Conservation (phyloP, 2,329 filamentous ascomycete genomes). For the Tolypocladium ovalisporum region DNA sequence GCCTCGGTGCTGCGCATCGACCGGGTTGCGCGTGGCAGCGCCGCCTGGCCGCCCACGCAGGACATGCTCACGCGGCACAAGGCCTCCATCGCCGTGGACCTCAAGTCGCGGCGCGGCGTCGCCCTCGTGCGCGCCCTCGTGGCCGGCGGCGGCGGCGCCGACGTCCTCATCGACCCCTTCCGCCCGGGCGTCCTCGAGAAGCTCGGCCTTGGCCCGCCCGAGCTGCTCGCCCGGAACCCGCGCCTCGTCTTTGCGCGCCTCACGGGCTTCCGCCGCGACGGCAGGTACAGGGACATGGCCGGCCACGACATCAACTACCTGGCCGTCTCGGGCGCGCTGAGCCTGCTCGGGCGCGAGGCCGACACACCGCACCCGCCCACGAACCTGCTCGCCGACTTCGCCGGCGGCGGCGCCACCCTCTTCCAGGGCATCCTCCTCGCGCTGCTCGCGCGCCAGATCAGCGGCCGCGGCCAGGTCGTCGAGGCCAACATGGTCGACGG, state of each 20-base stretch:
- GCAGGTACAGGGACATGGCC: slow-evolving; percentile 77
- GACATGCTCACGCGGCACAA: slow-evolving; percentile 79
- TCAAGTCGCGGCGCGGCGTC: slow-evolving; percentile 56
- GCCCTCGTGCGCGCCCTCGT: slow-evolving; percentile 59
- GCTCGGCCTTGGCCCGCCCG: slow-evolving; percentile 63
- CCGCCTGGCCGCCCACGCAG: slow-evolving; percentile 31
- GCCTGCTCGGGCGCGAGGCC: slow-evolving; percentile 59
- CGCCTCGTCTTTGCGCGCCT: slow-evolving; percentile 73
- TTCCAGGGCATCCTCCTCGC: slow-evolving; percentile 78
- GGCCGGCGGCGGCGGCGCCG: slow-evolving; percentile 58
- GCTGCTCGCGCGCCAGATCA: slow-evolving; percentile 51
- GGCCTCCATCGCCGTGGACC: slow-evolving; percentile 65
- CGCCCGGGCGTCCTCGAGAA: slow-evolving; percentile 84
- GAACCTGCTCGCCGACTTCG: slow-evolving; percentile 86
- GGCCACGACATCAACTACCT: slow-evolving; percentile 97
- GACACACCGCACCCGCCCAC: slow-evolving; percentile 67
- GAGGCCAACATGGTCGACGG: slow-evolving; percentile 98
- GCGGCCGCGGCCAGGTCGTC: slow-evolving; percentile 73
- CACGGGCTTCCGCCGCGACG: slow-evolving; percentile 83
- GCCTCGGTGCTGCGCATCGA: slow-evolving; percentile 83
- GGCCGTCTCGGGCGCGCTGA: slow-evolving; percentile 70
- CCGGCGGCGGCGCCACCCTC: slow-evolving; percentile 73
- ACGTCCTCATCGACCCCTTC: slow-evolving; percentile 88
- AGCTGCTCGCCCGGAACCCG: slow-evolving; percentile 57
- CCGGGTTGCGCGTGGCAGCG: slow-evolving; percentile 36